Evolutionary conservation across 2,329 filamentous ascomycete genomes (phyloP).

Genomic region (Thelonectria discophora): DNA sequence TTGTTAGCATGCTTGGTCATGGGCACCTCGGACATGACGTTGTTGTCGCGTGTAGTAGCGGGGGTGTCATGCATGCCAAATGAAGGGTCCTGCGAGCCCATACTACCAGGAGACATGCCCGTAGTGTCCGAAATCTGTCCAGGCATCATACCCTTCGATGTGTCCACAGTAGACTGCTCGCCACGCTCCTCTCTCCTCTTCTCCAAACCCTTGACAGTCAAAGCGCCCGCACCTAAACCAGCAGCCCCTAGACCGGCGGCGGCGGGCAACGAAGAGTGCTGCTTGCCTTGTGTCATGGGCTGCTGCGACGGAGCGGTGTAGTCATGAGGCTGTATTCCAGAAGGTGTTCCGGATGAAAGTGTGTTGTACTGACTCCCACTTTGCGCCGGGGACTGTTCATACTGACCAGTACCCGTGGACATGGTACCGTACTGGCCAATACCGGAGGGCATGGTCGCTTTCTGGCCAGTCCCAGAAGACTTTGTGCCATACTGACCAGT

Average conservation of each 20-base stretch:
- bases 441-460: not conserved
- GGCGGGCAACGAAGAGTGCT: not conserved
- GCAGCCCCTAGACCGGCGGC: slow-evolving; percentile 24
- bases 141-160: not conserved
- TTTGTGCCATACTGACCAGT: not conserved
- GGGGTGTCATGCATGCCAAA: not conserved
- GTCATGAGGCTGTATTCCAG: not conserved
- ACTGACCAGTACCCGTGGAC: not conserved
- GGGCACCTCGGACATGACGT: not conserved
- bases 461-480: not conserved
- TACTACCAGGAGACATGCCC: not conserved
- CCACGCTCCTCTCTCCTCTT: not conserved
- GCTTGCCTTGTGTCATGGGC: not conserved
- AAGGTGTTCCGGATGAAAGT: not conserved
- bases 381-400: not conserved
- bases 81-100: not conserved
- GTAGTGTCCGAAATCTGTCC: not conserved
- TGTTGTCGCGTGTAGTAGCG: not conserved
- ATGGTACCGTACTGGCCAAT: not conserved
- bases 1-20: slow-evolving; percentile 27
- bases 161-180: not conserved
- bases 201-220: not conserved
- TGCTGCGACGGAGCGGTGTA: not conserved
- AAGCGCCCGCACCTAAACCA: slow-evolving; percentile 9
- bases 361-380: not conserved